Evolutionary conservation across 2,329 filamentous ascomycete genomes (phyloP), one percentile per base, ranked within the genome.

Genomic region (Zymoseptoria brevis): DNA sequence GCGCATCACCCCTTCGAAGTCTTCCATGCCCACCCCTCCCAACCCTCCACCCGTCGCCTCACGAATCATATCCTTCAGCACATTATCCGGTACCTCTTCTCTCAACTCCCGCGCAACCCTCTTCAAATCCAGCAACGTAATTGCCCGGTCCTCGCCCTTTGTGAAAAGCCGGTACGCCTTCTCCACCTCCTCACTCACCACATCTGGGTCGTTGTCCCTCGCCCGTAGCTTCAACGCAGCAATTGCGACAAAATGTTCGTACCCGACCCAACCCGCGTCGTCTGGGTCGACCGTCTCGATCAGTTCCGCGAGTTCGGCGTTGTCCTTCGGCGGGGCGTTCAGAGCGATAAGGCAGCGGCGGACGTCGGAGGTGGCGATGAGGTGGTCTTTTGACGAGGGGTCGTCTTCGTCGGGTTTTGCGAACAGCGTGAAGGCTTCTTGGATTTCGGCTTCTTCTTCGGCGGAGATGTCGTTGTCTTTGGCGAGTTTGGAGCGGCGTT

Each of bases 51-150:
- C 89, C 74, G 95, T 96, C 54, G 93, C 94, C 79, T 97, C 93
- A 54, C 91, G 78, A 59, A 99, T 87, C 94, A 99, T 99, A 77
- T 96, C 91, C 76, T 84, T 85, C 70, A 99, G 77, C 70, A 96
- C 75, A 54, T 90, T 87, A 68, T 97, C 94, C 60, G 84, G 83
- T 22, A 96, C 86, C 55, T 86, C 90, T 75, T 96, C 90, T 75
- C 90, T 89, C 68, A 99, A 76, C 67, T 90, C 83, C 66, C 83
- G 85, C 50, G 92, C 91, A 57, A 96, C 87, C 68, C 87, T 81
- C 70, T 84, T 83, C 71, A 99, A 76, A 75, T 96, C 88, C 16
- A 81, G 82, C 26, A 97, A 69, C 1, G 88, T 94, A 65, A 99
- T 96, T n/a, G 83, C 83, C 1, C 81, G 79, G 19, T 78, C 72